Conservation (phyloP, 2,329 filamentous ascomycete genomes). For the Zalaria obscura region DNA sequence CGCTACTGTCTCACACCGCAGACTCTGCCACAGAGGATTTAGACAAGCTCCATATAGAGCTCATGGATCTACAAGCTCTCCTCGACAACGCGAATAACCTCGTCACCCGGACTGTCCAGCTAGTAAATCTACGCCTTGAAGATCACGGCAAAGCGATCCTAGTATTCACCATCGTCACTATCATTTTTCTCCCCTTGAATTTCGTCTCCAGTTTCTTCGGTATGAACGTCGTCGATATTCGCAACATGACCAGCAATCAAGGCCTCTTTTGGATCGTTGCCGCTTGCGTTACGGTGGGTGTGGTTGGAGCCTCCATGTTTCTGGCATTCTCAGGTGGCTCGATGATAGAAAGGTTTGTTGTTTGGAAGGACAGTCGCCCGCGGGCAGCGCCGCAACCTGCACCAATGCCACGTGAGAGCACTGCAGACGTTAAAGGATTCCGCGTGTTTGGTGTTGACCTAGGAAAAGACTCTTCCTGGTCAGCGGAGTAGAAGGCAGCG, state of each 20-base stretch:
- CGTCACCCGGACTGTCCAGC: constrained; percentile 28
- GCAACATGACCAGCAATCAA: constrained; percentile 24
- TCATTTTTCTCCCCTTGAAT: constrained; percentile 28
- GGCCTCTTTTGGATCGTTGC: constrained; percentile 26
- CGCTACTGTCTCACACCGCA: constrained; percentile 21
- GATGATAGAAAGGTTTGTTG: constrained; percentile 20
- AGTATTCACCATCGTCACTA: constrained; percentile 30
- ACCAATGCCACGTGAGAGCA: background rate
- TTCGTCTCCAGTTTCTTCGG: constrained; percentile 30
- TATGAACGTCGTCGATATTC: constrained; percentile 28
- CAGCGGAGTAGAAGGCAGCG: background rate
- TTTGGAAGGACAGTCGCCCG: constrained; percentile 19
- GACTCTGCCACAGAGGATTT: constrained; percentile 24
- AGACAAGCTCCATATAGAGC: constrained; percentile 26
- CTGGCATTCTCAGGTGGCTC: constrained; percentile 26
- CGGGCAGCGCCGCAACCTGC: background rate
- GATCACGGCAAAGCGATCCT: constrained; percentile 30
- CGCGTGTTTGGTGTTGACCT: background rate
- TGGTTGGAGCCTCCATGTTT: constrained; percentile 23
- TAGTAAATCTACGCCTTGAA: constrained; percentile 31
- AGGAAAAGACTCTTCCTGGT: background rate
- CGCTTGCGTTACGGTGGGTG: constrained; percentile 21
- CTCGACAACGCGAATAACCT: constrained; percentile 28
- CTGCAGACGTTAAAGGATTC: background rate
- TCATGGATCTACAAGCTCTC: constrained; percentile 24